Percentiles rank a stretch among this genome's conserved stretches.
Conservation (phyloP, 306 rosid species). For the Senna tora region DNA sequence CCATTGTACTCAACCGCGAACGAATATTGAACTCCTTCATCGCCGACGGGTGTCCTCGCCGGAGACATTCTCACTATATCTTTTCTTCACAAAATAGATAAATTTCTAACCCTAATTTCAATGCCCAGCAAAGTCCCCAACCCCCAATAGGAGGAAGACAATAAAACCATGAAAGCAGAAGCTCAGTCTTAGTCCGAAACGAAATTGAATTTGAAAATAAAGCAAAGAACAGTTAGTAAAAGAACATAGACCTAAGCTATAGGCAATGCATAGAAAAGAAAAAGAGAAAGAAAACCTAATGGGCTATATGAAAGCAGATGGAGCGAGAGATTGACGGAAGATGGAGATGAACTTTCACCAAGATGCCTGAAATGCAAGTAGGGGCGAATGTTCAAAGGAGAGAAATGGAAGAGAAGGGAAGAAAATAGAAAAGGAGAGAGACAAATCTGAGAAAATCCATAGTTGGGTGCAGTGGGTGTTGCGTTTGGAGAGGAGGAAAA, state of each 20-base stretch:
- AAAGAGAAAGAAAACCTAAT: conserved; percentile 30
- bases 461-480: conserved; percentile 18
- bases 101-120: conserved; percentile 41
- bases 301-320: background rate
- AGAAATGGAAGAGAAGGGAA: conserved; percentile 19
- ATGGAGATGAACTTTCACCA: background rate
- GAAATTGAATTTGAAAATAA: conserved; percentile 47
- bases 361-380: background rate
- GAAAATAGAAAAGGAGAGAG: conserved; percentile 22
- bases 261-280: background rate
- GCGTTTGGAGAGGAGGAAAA: conserved; percentile 35
- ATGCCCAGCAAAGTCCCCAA: conserved; percentile 32
- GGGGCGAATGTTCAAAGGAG: conserved; percentile 25
- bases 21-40: conserved; percentile 55
- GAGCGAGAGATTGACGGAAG: background rate
- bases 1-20: conserved; percentile 77
- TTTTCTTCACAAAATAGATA: background rate
- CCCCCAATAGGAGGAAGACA: conserved; percentile 32
- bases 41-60: conserved; percentile 46
- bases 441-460: conserved; percentile 39
- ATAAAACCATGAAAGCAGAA: conserved; percentile 46
- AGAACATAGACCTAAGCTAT: conserved; percentile 26
- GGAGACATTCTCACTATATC: conserved; percentile 55
- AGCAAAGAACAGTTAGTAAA: conserved; percentile 16
- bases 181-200: conserved; percentile 34